Evolutionary conservation across 176 grass and related monocot genomes (phyloP).

Genomic region (Typha latifolia): DNA sequence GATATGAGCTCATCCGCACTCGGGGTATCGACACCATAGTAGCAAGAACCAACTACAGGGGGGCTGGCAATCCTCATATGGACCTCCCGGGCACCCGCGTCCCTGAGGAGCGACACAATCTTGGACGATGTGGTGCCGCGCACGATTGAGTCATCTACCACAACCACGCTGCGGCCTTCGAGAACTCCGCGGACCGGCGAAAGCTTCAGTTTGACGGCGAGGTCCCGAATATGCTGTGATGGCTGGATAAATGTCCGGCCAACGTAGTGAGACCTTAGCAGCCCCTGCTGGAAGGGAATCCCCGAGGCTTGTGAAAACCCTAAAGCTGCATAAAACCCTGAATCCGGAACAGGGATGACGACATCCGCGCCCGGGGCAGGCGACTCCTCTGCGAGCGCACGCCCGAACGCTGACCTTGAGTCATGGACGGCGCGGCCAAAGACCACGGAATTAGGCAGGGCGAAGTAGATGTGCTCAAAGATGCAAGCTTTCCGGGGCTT

Average conservation of each 20-base stretch:
- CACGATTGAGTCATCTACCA: slow-evolving; percentile 87
- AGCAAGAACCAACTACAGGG: slow-evolving; percentile 70
- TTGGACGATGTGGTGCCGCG: slow-evolving; percentile 94
- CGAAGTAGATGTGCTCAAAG: slow-evolving; percentile 96
- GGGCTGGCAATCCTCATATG: slow-evolving; percentile 92
- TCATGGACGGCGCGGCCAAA: slow-evolving; percentile 66
- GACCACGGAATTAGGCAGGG: slow-evolving; percentile 68
- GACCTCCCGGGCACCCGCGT: slow-evolving; percentile 84
- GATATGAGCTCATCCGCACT: slow-evolving; percentile 76
- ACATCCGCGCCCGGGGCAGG: slow-evolving; percentile 66
- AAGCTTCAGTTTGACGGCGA: slow-evolving; percentile 88
- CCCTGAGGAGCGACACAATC: slow-evolving; percentile 69
- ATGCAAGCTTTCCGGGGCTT: slow-evolving; percentile 73
- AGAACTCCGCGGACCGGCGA: slow-evolving; percentile 64
- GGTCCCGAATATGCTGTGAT: slow-evolving; percentile 66
- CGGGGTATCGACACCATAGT: slow-evolving; percentile 89
- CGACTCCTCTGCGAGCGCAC: slow-evolving; percentile 75
- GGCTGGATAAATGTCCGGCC: slow-evolving; percentile 95
- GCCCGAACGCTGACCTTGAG: slow-evolving; percentile 63
- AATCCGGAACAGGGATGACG: slow-evolving; percentile 91
- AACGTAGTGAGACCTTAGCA: slow-evolving; percentile 84
- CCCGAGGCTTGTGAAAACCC: slow-evolving; percentile 58
- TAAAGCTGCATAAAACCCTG: slow-evolving; percentile 81
- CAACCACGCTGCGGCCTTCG: slow-evolving; percentile 77
- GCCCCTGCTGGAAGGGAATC: slow-evolving; percentile 86